Conservation (phyloP, 352 stramenopile genomes). For the Phytophthora crassamura region DNA sequence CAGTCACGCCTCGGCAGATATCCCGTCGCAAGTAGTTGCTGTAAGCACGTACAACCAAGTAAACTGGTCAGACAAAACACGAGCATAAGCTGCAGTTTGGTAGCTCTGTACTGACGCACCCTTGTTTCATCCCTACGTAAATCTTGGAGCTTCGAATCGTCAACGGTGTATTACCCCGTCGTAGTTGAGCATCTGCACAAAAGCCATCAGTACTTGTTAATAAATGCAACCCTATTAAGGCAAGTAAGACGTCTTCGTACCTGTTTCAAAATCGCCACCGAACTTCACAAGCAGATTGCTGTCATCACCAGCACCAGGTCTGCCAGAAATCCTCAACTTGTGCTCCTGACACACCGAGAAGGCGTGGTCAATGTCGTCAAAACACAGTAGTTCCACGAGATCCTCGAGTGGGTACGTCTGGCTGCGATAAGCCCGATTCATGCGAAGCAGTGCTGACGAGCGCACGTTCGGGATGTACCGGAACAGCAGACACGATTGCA, state of each 20-base stretch:
- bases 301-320: slow-evolving; percentile 50
- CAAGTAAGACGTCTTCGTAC: slow-evolving; percentile 31
- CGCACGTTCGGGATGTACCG: slow-evolving; percentile 82
- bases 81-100: background rate
- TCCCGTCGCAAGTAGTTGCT: slow-evolving; percentile 75
- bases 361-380: slow-evolving; percentile 83
- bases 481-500: slow-evolving; percentile 87
- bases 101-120: slow-evolving; percentile 40
- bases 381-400: slow-evolving; percentile 76
- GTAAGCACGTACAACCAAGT: background rate
- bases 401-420: slow-evolving; percentile 72
- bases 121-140: slow-evolving; percentile 85
- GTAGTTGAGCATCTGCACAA: slow-evolving; percentile 64
- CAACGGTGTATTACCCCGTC: slow-evolving; percentile 71
- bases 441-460: slow-evolving; percentile 72
- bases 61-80: slow-evolving; percentile 3
- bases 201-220: slow-evolving; percentile 10
- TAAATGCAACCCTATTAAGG: background rate
- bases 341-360: slow-evolving; percentile 71
- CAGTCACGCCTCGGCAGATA: slow-evolving; percentile 83
- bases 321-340: slow-evolving; percentile 60
- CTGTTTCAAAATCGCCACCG: slow-evolving; percentile 79
- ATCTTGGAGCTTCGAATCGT: slow-evolving; percentile 62
- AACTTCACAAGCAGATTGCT: slow-evolving; percentile 69
- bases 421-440: slow-evolving; percentile 81